Evolutionary conservation across 768 basidiomycete species (phyloP), one percentile per base, ranked within the genome.

Genomic region (Tylopilus sp.): DNA sequence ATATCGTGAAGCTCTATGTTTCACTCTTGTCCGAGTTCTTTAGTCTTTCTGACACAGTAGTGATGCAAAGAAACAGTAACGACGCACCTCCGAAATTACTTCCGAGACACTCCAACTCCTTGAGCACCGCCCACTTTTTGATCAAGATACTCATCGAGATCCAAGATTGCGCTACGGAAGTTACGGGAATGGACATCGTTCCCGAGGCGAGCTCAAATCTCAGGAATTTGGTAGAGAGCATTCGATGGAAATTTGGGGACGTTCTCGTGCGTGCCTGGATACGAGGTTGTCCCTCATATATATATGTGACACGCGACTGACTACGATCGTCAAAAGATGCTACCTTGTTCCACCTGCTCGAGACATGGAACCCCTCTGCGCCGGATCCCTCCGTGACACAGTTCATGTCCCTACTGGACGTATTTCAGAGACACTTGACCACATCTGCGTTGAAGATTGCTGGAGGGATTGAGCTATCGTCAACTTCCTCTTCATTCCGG

Each of bases 171-270:
- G 83, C 88, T 4, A 86, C 80, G 59, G 97, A 99, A 60, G 67
- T 96, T 26, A 81, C 81, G 42, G 78, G 75, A 8, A 82, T 93
- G 73, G 94, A 94, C 53, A 83, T 98, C 31, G 83, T 86, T 2
- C 76, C 74, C n/a, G 94, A 96, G 53, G 82, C 77, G 6, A 72
- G 77, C n/a, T 75, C 80, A 38, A 84, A 77, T 40, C 65, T 97
- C 51, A 89, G 82, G 66, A 82, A 77, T 56, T 72, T 98, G 28
- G 67, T 96, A 58, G 91, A 93, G 57, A 90, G 83, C 53, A 80
- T 83, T 11, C 81, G 87, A 64, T 96, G 96, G 93, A 83, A 85
- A 57, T 94, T 98, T 65, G 84, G 83, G 46, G 92, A 96, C 62
- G 77, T 88, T 19, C 78, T 98, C 21, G 78, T 87, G 41, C 77